Evolutionary conservation across 345 rosid species (phyloP).

Genomic region (Hibiscus syriacus): DNA sequence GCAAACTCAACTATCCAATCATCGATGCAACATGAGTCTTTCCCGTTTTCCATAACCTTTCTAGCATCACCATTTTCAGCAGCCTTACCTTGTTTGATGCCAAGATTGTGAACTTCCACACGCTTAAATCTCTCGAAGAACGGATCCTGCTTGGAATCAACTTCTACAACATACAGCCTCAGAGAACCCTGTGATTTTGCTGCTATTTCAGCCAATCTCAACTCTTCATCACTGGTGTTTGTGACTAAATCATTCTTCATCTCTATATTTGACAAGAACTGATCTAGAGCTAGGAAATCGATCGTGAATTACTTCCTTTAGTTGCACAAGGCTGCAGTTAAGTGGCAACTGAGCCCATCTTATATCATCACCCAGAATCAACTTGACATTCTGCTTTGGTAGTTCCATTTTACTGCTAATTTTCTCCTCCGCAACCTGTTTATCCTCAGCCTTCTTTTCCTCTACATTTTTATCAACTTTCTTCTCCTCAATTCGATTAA

Average conservation of each 20-base stretch:
- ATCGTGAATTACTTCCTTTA: conserved; percentile 62
- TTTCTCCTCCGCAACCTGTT: conserved; percentile 49
- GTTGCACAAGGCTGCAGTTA: conserved; percentile 59
- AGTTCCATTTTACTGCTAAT: conserved; percentile 24
- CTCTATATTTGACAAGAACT: conserved; percentile 73
- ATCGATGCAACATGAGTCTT: conserved; percentile 39
- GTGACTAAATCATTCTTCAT: conserved; percentile 84
- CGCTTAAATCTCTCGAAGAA: conserved; percentile 33
- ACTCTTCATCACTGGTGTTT: conserved; percentile 71
- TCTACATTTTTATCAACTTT: conserved; percentile 23
- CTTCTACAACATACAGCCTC: conserved; percentile 61
- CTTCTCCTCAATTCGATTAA: conserved; percentile 27
- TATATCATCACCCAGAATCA: conserved; percentile 70
- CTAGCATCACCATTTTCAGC: conserved; percentile 29
- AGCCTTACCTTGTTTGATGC: no score
- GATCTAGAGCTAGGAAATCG: conserved; percentile 59
- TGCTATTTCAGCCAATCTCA: conserved; percentile 63
- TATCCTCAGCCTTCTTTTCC: conserved; percentile 45
- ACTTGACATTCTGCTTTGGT: conserved; percentile 53
- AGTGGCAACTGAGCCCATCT: conserved; percentile 67
- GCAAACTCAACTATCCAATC: conserved; percentile 86
- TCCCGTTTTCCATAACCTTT: conserved; percentile 24
- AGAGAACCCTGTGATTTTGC: conserved; percentile 38
- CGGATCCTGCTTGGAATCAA: conserved; percentile 51
- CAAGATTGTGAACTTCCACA: no score